Evolutionary conservation across 148 eudicot genomes (phyloP).

Genomic region (Rhododendron ferrugineum): DNA sequence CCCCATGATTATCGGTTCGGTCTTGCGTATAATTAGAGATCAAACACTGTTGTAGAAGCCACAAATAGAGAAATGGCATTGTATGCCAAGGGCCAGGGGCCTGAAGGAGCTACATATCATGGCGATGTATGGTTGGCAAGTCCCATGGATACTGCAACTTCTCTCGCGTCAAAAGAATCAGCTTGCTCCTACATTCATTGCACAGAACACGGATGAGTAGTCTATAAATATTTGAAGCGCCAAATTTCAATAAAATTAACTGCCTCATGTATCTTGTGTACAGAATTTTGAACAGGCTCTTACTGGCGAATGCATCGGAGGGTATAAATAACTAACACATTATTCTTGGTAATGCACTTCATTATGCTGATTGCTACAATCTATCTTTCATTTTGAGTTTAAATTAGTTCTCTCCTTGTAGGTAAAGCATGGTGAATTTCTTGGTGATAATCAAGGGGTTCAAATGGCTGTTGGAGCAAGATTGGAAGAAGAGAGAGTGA

Average conservation of each 20-base stretch:
- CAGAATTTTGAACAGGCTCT: background rate
- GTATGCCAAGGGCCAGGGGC: background rate
- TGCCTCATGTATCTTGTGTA: background rate
- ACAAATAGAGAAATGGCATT: background rate
- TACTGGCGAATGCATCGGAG: background rate
- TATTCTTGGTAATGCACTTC: background rate
- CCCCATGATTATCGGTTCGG: background rate
- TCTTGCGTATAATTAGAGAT: background rate
- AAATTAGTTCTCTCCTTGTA: background rate
- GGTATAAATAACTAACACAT: background rate
- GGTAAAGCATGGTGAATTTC: no score
- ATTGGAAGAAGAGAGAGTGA: constrained; percentile 1
- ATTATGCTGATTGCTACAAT: background rate
- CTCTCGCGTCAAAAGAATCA: constrained; percentile 35
- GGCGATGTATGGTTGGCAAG: constrained; percentile 32
- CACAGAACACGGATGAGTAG: constrained; percentile 8
- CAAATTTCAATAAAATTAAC: no score
- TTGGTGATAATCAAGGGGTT: background rate
- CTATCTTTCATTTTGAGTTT: background rate
- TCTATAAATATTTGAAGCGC: background rate
- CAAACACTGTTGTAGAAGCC: background rate
- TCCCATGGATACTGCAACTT: constrained; percentile 45
- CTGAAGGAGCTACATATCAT: constrained; percentile 8
- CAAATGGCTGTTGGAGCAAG: background rate
- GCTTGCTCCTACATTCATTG: constrained; percentile 43